Evolutionary conservation across 1,284 basidiomycete species (phyloP), one percentile per base, ranked within the genome.

Genomic region (Ustilago trichophora): DNA sequence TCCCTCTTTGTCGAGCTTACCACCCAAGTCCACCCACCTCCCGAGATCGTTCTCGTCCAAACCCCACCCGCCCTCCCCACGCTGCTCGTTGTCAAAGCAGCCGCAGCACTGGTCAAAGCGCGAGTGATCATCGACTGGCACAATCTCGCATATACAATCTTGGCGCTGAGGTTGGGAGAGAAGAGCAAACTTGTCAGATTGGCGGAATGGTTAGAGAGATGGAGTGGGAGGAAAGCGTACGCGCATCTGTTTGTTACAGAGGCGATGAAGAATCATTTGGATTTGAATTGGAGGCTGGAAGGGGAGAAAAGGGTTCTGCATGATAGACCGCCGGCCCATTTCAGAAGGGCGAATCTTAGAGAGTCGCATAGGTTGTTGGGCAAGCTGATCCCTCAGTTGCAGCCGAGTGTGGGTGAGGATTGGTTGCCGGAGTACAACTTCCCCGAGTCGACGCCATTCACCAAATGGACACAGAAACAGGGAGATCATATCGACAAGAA

Each of bases 91-190:
- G 91, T 92, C 2, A 90, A 91, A 84, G 80, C 93, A 33, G 88
- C 90, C 0, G 86, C 87, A 19, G 25, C 60, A 7, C 76, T 92
- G 5, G 85, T 88, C 15, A 88, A 90, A 2, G 89, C 89, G 63
- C 91, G 91, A 73, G 85, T 98, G 58, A 90, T 98, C 53, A 95
- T 98, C 62, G 96, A 99, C 83, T 99, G 96, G 96, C 96, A 99
- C 82, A 99, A 99, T 81, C 87, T 95, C 9, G 94, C 93, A 7
- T 95, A 93, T 80, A 97, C 90, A 54, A 93, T 98, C 45, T 86
- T 99, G 27, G 91, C 90, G 0, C 83, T 98, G 58, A 89, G 89
- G 65, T 83, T 95, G 8, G 91, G 92, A 0, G 58, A 84, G 0
- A 79, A 82, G 0, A 90, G 92, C 73, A 81, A 85, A 0, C 85